Conservation (phyloP, 441 rosid species). For the Pelargonium australe region DNA sequence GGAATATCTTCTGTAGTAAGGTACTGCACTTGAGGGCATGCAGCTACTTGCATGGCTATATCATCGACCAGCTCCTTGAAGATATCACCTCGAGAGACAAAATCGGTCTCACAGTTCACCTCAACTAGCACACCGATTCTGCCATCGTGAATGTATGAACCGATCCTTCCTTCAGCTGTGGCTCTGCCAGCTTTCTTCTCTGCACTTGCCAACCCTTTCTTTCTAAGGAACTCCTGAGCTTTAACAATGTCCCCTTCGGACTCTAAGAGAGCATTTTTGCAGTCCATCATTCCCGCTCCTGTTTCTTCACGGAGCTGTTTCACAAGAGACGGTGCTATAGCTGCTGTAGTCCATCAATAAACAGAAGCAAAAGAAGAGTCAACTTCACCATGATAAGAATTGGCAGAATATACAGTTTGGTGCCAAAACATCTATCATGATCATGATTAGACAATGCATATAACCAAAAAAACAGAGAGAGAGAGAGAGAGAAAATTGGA, state of each 20-base stretch:
- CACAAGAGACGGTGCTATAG: slow-evolving; percentile 73
- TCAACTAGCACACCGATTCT: slow-evolving; percentile 90
- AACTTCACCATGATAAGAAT: not conserved
- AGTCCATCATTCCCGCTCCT: slow-evolving; percentile 99
- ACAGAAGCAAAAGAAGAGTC: slow-evolving; percentile 10
- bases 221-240: slow-evolving; percentile 88
- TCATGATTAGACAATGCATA: not conserved
- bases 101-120: slow-evolving; percentile 92
- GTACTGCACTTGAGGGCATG: slow-evolving; percentile 81
- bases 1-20: slow-evolving; percentile 81
- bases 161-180: slow-evolving; percentile 92
- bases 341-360: slow-evolving; percentile 31
- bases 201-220: slow-evolving; percentile 91
- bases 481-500: no score
- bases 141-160: slow-evolving; percentile 88
- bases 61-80: slow-evolving; percentile 90
- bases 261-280: slow-evolving; percentile 81
- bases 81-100: slow-evolving; percentile 89
- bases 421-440: not conserved
- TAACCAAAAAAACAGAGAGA: not conserved
- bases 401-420: not conserved
- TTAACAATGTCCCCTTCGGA: slow-evolving; percentile 70
- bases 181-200: slow-evolving; percentile 85
- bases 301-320: slow-evolving; percentile 96
- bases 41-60: slow-evolving; percentile 78